A percentile compares a stretch with the other conserved stretches of the same genome.
phyloP scores from a whole-genome alignment of 176 grass and related monocot species.

The Melocanna baccifera region DNA sequence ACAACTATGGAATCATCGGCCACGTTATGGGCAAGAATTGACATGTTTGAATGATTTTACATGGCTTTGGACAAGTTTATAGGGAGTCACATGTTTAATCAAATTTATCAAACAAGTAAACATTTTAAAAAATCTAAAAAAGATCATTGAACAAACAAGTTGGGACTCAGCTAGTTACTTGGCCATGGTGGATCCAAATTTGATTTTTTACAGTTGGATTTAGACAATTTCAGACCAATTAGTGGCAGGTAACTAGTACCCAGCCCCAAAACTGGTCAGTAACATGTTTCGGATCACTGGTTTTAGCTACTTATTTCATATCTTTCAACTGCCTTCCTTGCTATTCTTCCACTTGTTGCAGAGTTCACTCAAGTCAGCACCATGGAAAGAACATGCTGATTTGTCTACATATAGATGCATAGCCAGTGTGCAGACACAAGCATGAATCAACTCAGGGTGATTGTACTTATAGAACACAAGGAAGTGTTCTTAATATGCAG shows the following conservation, averaged over 20 bases:
- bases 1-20: background rate
- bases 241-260: background rate
- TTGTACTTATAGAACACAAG: conserved; percentile 10
- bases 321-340: background rate
- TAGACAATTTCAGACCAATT: background rate
- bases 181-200: background rate
- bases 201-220: background rate
- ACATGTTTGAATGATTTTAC: background rate
- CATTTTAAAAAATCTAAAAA: background rate
- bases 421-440: background rate
- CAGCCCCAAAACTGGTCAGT: background rate
- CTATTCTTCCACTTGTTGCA: background rate
- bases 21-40: background rate
- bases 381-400: background rate
- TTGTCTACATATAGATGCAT: conserved; percentile 19
- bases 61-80: background rate
- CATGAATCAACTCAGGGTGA: background rate
- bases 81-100: background rate
- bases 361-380: background rate
- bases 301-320: background rate
- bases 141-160: background rate
- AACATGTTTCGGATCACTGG: background rate
- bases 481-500: conserved; percentile 2
- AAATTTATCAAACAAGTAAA: conserved; percentile 5
- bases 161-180: background rate